These are phyloP conservation scores for Aspergillus sparsus DNA, from an alignment of 495 filamentous ascomycete species.

Conservation along the genomic window DNA sequence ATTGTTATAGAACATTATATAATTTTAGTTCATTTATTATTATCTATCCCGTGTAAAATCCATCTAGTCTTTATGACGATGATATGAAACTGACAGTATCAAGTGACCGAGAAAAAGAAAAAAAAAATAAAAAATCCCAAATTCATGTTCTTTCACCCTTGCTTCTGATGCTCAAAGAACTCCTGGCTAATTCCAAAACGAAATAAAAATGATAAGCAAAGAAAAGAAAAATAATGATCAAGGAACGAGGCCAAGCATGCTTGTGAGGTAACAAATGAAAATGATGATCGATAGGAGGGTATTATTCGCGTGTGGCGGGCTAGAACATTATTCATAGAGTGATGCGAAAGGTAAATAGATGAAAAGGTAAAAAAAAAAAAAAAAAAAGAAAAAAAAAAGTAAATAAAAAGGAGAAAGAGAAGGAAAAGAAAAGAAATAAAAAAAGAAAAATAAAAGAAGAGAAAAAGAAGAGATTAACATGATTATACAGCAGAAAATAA, in stretches of 20 bases:
- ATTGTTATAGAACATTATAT: no score
- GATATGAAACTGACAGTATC: slow-evolving; percentile 3
- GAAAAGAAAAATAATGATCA: slow-evolving; percentile 6
- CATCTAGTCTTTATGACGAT: neutral
- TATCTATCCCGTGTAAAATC: neutral
- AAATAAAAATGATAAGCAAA: neutral
- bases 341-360: neutral
- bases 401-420: slow-evolving; percentile 3
- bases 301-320: slow-evolving; percentile 4
- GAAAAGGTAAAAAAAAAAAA: neutral
- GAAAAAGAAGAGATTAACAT: neutral
- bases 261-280: slow-evolving; percentile 10
- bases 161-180: slow-evolving; percentile 26
- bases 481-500: slow-evolving; percentile 2
- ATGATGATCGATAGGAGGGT: neutral
- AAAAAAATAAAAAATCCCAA: neutral
- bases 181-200: slow-evolving; percentile 21
- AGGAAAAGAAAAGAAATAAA: neutral
- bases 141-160: slow-evolving; percentile 14
- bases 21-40: neutral
- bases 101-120: slow-evolving; percentile 2
- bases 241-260: slow-evolving; percentile 8
- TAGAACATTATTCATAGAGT: slow-evolving; percentile 10
- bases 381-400: slow-evolving; percentile 11
- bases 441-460: slow-evolving; percentile 6